phyloP scores from a whole-genome alignment of 2,329 filamentous ascomycete species.

The Colletotrichum horii region DNA sequence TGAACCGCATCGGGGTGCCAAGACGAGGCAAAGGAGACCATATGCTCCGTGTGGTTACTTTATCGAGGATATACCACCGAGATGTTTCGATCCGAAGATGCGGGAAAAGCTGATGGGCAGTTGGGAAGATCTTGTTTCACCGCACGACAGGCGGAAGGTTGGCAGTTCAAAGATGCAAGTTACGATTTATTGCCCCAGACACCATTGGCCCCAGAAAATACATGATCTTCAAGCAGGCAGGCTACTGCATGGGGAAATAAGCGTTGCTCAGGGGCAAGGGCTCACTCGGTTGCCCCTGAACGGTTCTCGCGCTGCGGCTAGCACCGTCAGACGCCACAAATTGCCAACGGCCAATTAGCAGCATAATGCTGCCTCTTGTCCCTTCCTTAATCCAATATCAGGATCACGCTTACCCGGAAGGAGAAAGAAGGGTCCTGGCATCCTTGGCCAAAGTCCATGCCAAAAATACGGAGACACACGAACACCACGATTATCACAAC shows the following conservation, averaged over 20 bases:
- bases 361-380: not conserved
- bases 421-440: not conserved
- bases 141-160: not conserved
- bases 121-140: not conserved
- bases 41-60: not conserved
- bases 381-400: not conserved
- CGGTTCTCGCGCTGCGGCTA: conserved; percentile 2
- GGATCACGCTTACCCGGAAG: not conserved
- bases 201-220: not conserved
- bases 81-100: not conserved
- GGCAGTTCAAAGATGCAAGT: not conserved
- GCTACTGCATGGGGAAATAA: not conserved
- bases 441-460: not conserved
- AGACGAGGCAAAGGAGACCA: not conserved
- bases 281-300: not conserved
- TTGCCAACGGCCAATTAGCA: not conserved
- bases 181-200: not conserved
- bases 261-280: conserved; percentile 14
- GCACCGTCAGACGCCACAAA: not conserved
- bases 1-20: not conserved
- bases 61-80: not conserved
- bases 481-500: not conserved
- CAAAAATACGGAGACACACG: conserved; percentile 12
- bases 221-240: not conserved
- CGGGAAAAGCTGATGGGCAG: not conserved